Evolutionary conservation across 768 basidiomycete species (phyloP), one percentile per base, ranked within the genome.

Genomic region (Amanita inopinata): DNA sequence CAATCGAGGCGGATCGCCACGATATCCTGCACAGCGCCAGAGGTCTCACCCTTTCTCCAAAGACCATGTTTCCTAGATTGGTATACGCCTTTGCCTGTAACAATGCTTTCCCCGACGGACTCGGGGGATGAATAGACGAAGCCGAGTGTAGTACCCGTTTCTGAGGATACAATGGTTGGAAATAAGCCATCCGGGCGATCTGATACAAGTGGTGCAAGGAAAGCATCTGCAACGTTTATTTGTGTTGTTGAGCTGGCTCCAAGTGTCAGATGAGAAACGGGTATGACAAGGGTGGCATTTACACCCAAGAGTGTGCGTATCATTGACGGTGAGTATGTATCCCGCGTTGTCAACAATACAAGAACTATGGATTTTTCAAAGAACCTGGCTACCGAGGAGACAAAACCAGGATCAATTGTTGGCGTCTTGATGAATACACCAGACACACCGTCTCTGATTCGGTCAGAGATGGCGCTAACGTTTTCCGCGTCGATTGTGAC

Each of bases 1-100:
- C 96, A 99, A 61, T 99, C 96, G 15, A 79, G 57, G 20, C 78
- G 75, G 53, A 99, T 89, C 51, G 74, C 71, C 22, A 89, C 64
- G 43, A 99, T 75, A 12, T 87, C 77, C 55, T 99, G 96, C 2
- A 84, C 88, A 11, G 94, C 84, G 10, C 94, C 94, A 11, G 90
- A 93, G 0, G 92, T 93, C 64, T 90, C 93, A 11, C 96, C 96
- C 58, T 99, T 99, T 38, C 85, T 70, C 96, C 96, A 99, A 23
- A 98, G 66, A 11, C 93, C 93, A 54, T 94, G 89, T 57, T 88
- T 91, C 47, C 96, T 79, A 14, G 93, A 97, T 57, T 97, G 92
- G 58, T 99, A 99, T 9, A 94, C 83, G 11, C 96, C 96, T 56
- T 81, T 83, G 19, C 91, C 90, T 2, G 90, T 82, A 27, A 78